Base-by-base conservation (phyloP, 2,329 filamentous ascomycete genomes). In the Coniochaeta sp. region DNA sequence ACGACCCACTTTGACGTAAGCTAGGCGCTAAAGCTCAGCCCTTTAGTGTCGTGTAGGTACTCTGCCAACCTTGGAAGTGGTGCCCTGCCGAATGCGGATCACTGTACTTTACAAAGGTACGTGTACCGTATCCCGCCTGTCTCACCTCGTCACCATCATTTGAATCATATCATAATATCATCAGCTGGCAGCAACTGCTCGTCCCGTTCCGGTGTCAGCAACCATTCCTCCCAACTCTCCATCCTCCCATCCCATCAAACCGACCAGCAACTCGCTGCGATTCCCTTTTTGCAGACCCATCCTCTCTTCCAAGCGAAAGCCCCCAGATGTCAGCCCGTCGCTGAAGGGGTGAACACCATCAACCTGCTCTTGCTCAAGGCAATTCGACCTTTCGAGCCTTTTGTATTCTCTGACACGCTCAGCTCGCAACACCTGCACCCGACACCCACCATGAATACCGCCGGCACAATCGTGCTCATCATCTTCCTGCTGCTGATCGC, bases 391-490 rank as follows among this genome's bases (percentile, higher is more conserved):
- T 24, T 19, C 19, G 14, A 31, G n/a, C n/a, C n/a, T n/a, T 34
- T 6, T n/a, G 16, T 55, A 31, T 33, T n/a, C n/a, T n/a, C n/a
- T n/a, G n/a, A n/a, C 16, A n/a, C 16, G 16, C 38, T 19, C 38
- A 40, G 6, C 55, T 14, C 58, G 8, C 55, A 59, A 57, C 47
- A 28, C 5, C 17, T 40, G 12, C 8, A 36, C 12, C 36, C 7
- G 17, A n/a, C 38, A n/a, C 11, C 58, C 63, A 76, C 65, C 63
- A 87, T 87, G 81, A 80, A 80, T 64, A 76, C 83, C 58, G 79
- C 82, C 65, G 86, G 87, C 70, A 82, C 88, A 64, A 85, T 93
- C 76, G 82, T 92, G 72, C 86, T 96, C 70, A 81, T 91, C 69
- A 73, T 93, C 69, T 67, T 91, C 66, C 76, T 91, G 66, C 71